Base-by-base conservation (phyloP, 495 filamentous ascomycete species). In the Barbatosphaeria neglecta region DNA sequence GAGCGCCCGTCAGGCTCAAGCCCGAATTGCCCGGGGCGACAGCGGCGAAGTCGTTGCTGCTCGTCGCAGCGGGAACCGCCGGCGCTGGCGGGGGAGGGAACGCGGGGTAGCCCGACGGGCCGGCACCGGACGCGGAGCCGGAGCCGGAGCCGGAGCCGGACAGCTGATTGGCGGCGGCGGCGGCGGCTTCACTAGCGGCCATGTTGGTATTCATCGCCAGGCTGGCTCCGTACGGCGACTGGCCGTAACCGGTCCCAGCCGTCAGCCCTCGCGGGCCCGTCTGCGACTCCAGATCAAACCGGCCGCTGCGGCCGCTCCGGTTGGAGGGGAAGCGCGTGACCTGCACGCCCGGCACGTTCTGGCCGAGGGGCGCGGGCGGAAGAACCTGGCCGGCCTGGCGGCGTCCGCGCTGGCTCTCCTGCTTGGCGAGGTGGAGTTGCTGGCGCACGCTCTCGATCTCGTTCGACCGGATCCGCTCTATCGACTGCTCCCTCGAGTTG, bases 381-480 rank as follows among this genome's bases (percentile, higher is more conserved):
- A 65, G 44, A 4, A 61, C 61, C 22, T 69, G 66, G 22, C 69
- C 69, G 10, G 65, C 63, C 43, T 56, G 62, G 47, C 69, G 66
- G n/a, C 67, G 66, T 16, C 69, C 68, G 43, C 66, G 66, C 45
- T 70, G 65, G 31, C 67, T 70, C 40, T 63, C 56, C 22, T 59
- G 61, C 44, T 52, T 55, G 46, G 45, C 37, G 19, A 56, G 52
- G n/a, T n/a, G n/a, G 44, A 63, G 52, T 7, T 61, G 53, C 4
- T 55, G 28, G 17, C 50, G 56, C 13, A 52, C 23, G 9, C 50
- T 49, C 15, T 56, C 56, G 17, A 52, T 44, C 13, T 62, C 61
- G 23, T 46, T 50, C 4, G 46, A 52, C 19, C 60, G 58, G 35
- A 47, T 48, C 37, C 62, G 63, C 43, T 61, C 61, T 6, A 56